Base-by-base conservation (phyloP, 1,284 basidiomycete species). In the Erythrobasidium hasegawianum region DNA sequence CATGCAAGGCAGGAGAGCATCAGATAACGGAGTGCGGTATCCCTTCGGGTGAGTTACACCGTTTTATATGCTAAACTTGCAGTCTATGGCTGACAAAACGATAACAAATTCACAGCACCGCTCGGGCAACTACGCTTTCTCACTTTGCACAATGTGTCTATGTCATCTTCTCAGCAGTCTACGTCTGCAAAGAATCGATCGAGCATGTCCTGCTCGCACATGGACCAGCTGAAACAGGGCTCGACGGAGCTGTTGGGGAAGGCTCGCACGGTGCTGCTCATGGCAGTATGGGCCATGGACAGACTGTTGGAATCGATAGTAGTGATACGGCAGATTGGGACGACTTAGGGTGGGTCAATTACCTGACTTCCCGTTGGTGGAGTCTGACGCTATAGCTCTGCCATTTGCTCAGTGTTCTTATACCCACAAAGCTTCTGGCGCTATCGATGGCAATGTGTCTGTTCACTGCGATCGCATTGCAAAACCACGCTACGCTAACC, bases 161-260 rank as follows among this genome's bases (percentile, higher is more conserved):
- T 78, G 81, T 97, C 62, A 84, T 94, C 75, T 96, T 97, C 75
- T 84, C 90, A 0, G 86, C 89, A 0, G 86, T 95, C 7, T 97
- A 96, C 77, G 87, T 95, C 24, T 91, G 89, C 74, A 97, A 96
- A 75, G 93, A 97, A 80, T 88, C 89, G 0, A 80, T 96, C 2
- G 90, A 93, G 77, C 89, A 90, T 75, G 76, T 90, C 39, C 74
- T 92, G 7, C 81, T 92, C 2, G 43, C 71, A 10, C 74, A 75
- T 22, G 68, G 59, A 2, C 68, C 60, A 49, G 59, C 43, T 27
- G 59, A 67, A 27, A 39, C 38, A 26, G 54, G 39, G 0, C 24
- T 45, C 5, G 71, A 59, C n/a, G 68, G 45, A 20, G 64, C 57
- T 4, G 33, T 11, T 4, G 33, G 33, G 11, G 71, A 68, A 8